These are phyloP conservation scores for Sequoia sempervirens DNA, from an alignment of 75 land plant species.

Conservation along the genomic window DNA sequence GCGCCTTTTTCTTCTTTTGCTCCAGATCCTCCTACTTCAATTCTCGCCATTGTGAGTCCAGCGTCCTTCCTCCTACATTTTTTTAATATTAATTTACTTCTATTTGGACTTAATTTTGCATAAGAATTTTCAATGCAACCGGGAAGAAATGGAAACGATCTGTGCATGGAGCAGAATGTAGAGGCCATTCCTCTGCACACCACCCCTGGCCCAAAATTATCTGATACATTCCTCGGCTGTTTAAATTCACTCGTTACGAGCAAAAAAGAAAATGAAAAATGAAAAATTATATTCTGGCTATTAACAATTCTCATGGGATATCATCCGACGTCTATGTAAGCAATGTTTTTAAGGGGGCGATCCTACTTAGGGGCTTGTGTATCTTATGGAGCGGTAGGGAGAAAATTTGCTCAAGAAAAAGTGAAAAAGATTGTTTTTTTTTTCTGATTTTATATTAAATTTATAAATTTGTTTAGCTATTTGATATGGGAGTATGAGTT, in stretches of 20 bases:
- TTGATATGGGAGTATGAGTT: no score
- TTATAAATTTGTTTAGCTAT: no score
- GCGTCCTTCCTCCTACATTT: background rate
- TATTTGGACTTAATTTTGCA: background rate
- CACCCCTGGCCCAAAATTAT: background rate
- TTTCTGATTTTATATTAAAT: no score
- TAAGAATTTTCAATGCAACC: background rate
- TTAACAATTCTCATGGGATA: background rate
- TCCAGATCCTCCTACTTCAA: background rate
- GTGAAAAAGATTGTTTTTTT: no score
- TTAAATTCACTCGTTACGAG: background rate
- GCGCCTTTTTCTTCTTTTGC: background rate
- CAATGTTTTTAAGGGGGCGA: no score
- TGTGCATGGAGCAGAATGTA: no score
- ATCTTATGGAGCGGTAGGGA: no score
- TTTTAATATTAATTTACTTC: background rate
- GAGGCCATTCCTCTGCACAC: background rate
- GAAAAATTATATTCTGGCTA: background rate
- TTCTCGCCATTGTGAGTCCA: background rate
- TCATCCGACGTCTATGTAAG: background rate
- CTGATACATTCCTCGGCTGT: background rate
- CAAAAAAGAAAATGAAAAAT: background rate
- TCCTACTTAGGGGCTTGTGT: no score
- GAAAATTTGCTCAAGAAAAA: no score
- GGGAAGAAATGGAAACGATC: background rate